These are phyloP conservation scores for Coprinellus micaceus DNA, from an alignment of 768 basidiomycete genomes.

Conservation along the genomic window DNA sequence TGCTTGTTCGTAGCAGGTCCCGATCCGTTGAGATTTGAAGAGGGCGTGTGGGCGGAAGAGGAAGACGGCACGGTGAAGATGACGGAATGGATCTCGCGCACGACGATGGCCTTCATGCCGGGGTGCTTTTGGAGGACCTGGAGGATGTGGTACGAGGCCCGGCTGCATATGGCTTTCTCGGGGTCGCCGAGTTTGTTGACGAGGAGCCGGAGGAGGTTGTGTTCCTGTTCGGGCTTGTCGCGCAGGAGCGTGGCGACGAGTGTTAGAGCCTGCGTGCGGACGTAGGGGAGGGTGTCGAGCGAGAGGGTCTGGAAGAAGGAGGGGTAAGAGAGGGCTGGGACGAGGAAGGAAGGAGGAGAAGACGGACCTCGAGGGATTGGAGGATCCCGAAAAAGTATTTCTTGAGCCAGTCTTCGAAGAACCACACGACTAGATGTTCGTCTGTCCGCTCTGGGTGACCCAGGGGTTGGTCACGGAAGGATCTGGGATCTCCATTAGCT, in stretches of 20 bases:
- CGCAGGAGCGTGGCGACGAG: slow-evolving; percentile 77
- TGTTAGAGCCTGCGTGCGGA: slow-evolving; percentile 79
- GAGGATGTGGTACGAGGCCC: slow-evolving; percentile 85
- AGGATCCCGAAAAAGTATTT: slow-evolving; percentile 93
- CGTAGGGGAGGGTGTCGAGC: slow-evolving; percentile 81
- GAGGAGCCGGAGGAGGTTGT: slow-evolving; percentile 87
- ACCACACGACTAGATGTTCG: slow-evolving; percentile 73
- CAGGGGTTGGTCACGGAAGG: slow-evolving; percentile 86
- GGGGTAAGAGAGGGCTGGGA: not conserved
- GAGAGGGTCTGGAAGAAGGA: slow-evolving; percentile 55
- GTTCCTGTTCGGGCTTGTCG: slow-evolving; percentile 95
- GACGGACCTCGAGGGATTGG: slow-evolving; percentile 79
- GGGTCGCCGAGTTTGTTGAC: slow-evolving; percentile 96
- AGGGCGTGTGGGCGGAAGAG: slow-evolving; percentile 31
- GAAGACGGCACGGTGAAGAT: slow-evolving; percentile 54
- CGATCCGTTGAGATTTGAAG: slow-evolving; percentile 15
- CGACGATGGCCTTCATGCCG: slow-evolving; percentile 85
- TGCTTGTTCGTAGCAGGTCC: slow-evolving; percentile 34
- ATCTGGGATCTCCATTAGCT: slow-evolving; percentile 42
- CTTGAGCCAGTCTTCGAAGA: slow-evolving; percentile 97
- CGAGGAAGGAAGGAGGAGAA: not conserved
- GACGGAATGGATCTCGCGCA: slow-evolving; percentile 79
- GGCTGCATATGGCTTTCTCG: slow-evolving; percentile 82
- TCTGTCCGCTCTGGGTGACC: slow-evolving; percentile 62
- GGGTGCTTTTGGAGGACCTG: slow-evolving; percentile 89